Conservation (phyloP, 805 yeast genomes). For the Teunomyces kruisii region DNA sequence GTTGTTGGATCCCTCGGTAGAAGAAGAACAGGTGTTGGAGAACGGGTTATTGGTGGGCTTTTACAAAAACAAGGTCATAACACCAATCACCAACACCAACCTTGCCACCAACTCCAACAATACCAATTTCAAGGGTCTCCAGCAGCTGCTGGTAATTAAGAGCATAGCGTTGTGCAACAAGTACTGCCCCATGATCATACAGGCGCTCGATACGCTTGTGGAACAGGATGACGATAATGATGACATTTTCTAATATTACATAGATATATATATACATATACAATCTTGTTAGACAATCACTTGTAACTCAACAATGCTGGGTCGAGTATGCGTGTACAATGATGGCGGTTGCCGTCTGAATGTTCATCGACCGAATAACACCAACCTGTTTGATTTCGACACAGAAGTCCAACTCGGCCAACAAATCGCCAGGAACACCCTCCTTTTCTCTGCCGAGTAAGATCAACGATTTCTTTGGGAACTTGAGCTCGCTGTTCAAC, state of each 20-base stretch:
- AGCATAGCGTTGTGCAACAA: conserved; percentile 58
- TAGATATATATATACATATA: background rate
- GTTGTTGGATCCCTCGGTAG: conserved; percentile 82
- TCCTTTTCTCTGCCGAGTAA: conserved; percentile 84
- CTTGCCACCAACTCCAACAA: conserved; percentile 51
- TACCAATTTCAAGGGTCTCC: conserved; percentile 55
- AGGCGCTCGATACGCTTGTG: conserved; percentile 53
- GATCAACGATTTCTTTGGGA: conserved; percentile 78
- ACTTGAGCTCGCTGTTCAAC: conserved; percentile 58
- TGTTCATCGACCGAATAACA: conserved; percentile 91
- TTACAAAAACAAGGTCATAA: conserved; percentile 61
- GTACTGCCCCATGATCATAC: conserved; percentile 62
- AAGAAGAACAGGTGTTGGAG: conserved; percentile 86
- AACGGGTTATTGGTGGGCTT: conserved; percentile 77
- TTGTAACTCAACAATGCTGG: conserved; percentile 62
- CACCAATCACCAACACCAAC: conserved; percentile 73
- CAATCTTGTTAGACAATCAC: background rate
- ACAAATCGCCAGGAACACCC: conserved; percentile 84
- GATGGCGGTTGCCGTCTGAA: conserved; percentile 95
- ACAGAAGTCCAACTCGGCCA: conserved; percentile 81
- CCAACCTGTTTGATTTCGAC: conserved; percentile 92
- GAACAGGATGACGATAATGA: conserved; percentile 38
- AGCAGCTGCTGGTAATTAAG: conserved; percentile 45
- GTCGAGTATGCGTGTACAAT: conserved; percentile 86
- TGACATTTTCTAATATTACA: conserved; percentile 22